Percentiles rank a stretch among this genome's conserved stretches.
Evolutionary conservation across 306 rosid genomes (phyloP).

Genomic region (Fragaria nilgerrensis): DNA sequence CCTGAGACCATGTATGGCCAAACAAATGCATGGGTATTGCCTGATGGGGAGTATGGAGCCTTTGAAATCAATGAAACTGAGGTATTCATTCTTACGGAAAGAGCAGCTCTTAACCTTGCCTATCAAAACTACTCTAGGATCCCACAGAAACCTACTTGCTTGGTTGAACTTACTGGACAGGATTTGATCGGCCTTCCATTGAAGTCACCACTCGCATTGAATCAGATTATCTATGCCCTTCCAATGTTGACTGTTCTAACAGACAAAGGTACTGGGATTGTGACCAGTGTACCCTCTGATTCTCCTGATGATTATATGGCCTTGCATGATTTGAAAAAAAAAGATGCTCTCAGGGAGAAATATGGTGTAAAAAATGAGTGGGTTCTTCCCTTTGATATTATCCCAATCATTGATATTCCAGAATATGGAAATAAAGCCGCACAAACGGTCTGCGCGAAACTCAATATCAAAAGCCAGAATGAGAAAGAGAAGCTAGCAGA

Average conservation of each 20-base stretch:
- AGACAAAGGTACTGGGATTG: slow-evolving; percentile 95
- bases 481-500: slow-evolving; percentile 93
- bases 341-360: slow-evolving; percentile 73
- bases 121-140: slow-evolving; percentile 69
- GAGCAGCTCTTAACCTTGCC: slow-evolving; percentile 92
- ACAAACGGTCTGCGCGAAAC: slow-evolving; percentile 67
- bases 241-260: slow-evolving; percentile 91
- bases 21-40: slow-evolving; percentile 95
- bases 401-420: slow-evolving; percentile 83
- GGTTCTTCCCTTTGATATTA: slow-evolving; percentile 75
- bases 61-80: slow-evolving; percentile 78
- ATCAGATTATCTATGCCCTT: slow-evolving; percentile 77
- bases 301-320: slow-evolving; percentile 98
- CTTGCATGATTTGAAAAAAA: slow-evolving; percentile 74
- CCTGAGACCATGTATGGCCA: slow-evolving; percentile 99
- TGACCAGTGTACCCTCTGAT: slow-evolving; percentile 95
- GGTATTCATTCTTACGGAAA: slow-evolving; percentile 56
- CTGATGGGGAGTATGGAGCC: slow-evolving; percentile 92
- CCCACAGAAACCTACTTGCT: slow-evolving; percentile 71
- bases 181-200: slow-evolving; percentile 93
- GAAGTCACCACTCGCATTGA: slow-evolving; percentile 74
- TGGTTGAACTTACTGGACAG: slow-evolving; percentile 67
- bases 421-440: slow-evolving; percentile 81
- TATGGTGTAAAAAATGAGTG: slow-evolving; percentile 85
- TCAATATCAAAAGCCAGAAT: slow-evolving; percentile 88